Base-by-base conservation (phyloP, 2,329 filamentous ascomycete genomes). In the Pseudofabraea citricarpa region DNA sequence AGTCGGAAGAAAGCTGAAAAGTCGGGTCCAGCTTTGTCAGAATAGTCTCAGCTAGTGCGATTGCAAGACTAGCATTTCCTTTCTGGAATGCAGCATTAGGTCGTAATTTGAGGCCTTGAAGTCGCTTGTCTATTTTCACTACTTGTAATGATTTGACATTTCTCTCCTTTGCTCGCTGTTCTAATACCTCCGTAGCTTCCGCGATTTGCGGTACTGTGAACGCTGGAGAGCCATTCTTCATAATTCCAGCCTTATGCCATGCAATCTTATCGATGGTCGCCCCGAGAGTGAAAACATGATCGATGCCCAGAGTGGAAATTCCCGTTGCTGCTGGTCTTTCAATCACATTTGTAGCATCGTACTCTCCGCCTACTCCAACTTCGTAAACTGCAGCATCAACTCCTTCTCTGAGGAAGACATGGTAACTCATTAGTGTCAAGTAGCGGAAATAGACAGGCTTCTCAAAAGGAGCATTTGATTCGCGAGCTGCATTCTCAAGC, bases 171-270 rank as follows among this genome's bases (percentile, higher is more conserved):
- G 82, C 81, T 33, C 81, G 64, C 4, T 66, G 50, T 27, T 61
- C 53, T 22, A 83, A 53, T 1, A 80, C 74, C 19, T 63, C 55
- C 10, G 66, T 60, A n/a, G 71, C 72, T 2, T 60, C 66, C 2
- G 68, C 59, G 0, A 71, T 61, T 58, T 83, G 80, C 21, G 70
- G 62, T 4, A 79, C 66, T 0, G 76, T 79, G 39, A 84, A 83
- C 2, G 78, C 78, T 15, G 73, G 70, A 8, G 70, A 69, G 1
- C 74, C 77, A 1, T 58, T 44, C 63, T 86, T 86, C 67, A 86
- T 79, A 45, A 87, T 83, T 1, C 83, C 84, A 1, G 80, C 78
- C 63, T 87, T 87, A 63, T 87, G 81, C 83, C 83, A 87, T 0
- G 83, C 81, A 49, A 87, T 85, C 60, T 79, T 71, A 23, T 76